phyloP scores from a whole-genome alignment of 2,329 filamentous ascomycete genomes.

The Delphinella strobiligena region DNA sequence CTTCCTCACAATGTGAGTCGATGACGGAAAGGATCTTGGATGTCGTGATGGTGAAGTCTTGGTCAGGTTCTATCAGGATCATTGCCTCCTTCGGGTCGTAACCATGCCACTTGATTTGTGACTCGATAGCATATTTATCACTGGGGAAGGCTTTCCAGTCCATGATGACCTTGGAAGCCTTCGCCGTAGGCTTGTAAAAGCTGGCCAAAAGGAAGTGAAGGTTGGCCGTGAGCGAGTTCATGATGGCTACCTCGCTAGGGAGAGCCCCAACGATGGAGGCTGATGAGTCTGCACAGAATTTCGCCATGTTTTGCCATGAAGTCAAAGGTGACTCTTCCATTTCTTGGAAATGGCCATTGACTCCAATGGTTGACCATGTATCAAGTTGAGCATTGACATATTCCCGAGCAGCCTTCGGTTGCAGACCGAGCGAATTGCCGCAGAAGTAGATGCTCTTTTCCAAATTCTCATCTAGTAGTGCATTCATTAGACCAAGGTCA shows the following conservation, averaged over 20 bases:
- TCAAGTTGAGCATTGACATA: conserved; percentile 63
- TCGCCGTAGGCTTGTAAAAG: conserved; percentile 61
- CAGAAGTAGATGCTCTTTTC: conserved; percentile 64
- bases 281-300: conserved; percentile 57
- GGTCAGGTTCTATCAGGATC: conserved; percentile 54
- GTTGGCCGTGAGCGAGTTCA: conserved; percentile 78
- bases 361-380: conserved; percentile 75
- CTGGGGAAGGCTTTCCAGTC: conserved; percentile 85
- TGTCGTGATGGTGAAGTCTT: conserved; percentile 45
- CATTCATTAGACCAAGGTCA: background rate
- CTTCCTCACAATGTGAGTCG: conserved; percentile 57
- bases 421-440: conserved; percentile 78
- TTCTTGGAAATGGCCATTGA: conserved; percentile 68
- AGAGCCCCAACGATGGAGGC: conserved; percentile 69
- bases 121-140: conserved; percentile 78
- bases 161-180: conserved; percentile 68
- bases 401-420: conserved; percentile 55
- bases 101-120: conserved; percentile 62
- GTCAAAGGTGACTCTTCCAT: conserved; percentile 56
- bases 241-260: conserved; percentile 65
- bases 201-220: conserved; percentile 75
- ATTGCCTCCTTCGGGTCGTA: conserved; percentile 56
- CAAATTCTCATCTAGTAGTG: conserved; percentile 11
- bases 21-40: conserved; percentile 61
- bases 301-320: conserved; percentile 69